Conservation (phyloP, 2,329 filamentous ascomycete species). For the Aspergillus ruber region DNA sequence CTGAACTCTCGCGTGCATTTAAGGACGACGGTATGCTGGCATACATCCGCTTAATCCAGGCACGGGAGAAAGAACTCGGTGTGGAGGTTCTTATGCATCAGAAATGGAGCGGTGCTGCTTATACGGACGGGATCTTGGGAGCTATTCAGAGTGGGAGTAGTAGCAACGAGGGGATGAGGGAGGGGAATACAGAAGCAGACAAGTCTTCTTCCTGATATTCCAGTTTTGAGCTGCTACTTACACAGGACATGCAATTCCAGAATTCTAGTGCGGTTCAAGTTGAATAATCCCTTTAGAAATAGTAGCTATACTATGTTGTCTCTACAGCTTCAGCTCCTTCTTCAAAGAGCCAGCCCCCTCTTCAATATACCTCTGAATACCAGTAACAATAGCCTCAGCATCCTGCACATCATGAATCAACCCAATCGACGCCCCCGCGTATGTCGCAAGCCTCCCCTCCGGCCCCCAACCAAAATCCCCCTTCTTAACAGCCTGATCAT, state of each 20-base stretch:
- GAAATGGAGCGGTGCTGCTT: conserved; percentile 64
- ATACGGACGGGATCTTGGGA: conserved; percentile 85
- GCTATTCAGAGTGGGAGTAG: conserved; percentile 88
- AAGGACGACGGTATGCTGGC: conserved; percentile 92
- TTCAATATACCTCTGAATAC: conserved; percentile 10
- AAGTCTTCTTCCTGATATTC: conserved; percentile 6
- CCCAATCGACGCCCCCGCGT: conserved; percentile 44
- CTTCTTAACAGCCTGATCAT: conserved; percentile 35
- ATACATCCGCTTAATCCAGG: conserved; percentile 90
- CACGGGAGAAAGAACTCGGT: conserved; percentile 79
- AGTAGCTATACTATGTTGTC: too few relatives aligned
- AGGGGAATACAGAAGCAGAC: conserved; percentile 75
- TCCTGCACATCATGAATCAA: conserved; percentile 37
- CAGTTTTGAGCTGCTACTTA: too few relatives aligned
- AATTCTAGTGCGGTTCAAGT: too few relatives aligned
- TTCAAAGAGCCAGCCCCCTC: not conserved
- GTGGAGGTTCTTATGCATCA: conserved; percentile 94
- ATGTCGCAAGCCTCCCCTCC: conserved; percentile 44
- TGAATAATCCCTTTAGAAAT: too few relatives aligned
- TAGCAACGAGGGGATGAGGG: conserved; percentile 86
- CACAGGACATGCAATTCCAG: too few relatives aligned
- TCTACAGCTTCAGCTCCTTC: too few relatives aligned
- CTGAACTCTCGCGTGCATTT: conserved; percentile 76
- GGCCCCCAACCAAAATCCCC: conserved; percentile 46
- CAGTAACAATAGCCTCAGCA: conserved; percentile 35